A percentile compares a stretch with the other conserved stretches of the same genome.
phyloP scores from a whole-genome alignment of 148 eudicot genomes.

The Dianthus caryophyllus region DNA sequence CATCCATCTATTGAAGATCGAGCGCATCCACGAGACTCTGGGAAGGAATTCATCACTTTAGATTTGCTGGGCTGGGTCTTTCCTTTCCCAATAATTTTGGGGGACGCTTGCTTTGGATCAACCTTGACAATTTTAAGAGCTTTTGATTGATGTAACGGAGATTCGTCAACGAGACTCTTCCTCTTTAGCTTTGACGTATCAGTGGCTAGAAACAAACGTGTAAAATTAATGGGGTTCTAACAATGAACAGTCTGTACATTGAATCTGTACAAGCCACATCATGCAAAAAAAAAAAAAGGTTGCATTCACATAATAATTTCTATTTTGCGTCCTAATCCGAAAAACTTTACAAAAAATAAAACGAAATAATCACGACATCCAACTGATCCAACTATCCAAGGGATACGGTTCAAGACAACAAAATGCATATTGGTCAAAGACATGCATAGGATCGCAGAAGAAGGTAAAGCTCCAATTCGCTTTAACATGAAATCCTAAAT shows the following conservation, averaged over 20 bases:
- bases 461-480: background rate
- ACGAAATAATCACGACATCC: too few species aligned
- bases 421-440: background rate
- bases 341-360: too few species aligned
- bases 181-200: slow-evolving; percentile 46
- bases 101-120: slow-evolving; percentile 33
- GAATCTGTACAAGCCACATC: slow-evolving; percentile 1
- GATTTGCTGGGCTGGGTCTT: slow-evolving; percentile 35
- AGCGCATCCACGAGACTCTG: slow-evolving; percentile 81
- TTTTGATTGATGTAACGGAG: slow-evolving; percentile 35
- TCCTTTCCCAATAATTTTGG: slow-evolving; percentile 29
- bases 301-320: background rate
- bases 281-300: too few species aligned
- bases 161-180: slow-evolving; percentile 43
- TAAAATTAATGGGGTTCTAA: slow-evolving; percentile 7
- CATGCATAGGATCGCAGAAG: background rate
- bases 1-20: slow-evolving; percentile 84
- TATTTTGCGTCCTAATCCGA: too few species aligned
- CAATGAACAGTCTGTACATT: background rate
- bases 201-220: slow-evolving; percentile 33
- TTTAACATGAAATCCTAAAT: background rate
- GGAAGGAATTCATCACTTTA: slow-evolving; percentile 40
- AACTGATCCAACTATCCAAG: too few species aligned
- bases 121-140: slow-evolving; percentile 32
- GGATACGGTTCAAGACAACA: background rate